These are phyloP conservation scores for Candida odintsovae DNA, from an alignment of 805 yeast species.

Conservation along the genomic window DNA sequence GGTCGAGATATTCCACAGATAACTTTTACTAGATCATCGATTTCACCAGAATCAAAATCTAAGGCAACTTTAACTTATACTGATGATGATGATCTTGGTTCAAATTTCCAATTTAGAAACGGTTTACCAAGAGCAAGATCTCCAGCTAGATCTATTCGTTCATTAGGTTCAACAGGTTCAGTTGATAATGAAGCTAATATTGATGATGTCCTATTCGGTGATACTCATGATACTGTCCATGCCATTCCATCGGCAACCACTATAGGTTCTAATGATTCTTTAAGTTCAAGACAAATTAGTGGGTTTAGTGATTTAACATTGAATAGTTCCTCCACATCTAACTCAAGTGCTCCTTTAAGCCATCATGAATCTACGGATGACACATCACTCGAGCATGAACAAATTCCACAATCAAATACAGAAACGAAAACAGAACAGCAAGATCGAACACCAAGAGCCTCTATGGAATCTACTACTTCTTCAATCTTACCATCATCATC, in stretches of 20 bases:
- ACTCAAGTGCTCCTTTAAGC: neutral
- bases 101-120: neutral
- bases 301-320: neutral
- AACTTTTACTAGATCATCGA: slow-evolving; percentile 12
- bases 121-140: neutral
- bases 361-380: neutral
- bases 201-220: neutral
- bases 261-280: neutral
- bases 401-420: neutral
- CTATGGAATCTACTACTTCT: neutral
- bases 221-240: neutral
- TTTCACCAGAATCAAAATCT: slow-evolving; percentile 6
- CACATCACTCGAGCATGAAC: neutral
- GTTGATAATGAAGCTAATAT: neutral
- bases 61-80: neutral
- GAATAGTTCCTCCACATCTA: neutral
- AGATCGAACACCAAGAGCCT: neutral
- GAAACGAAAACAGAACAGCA: neutral
- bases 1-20: slow-evolving; percentile 7
- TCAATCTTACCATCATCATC: neutral
- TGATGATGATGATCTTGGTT: neutral
- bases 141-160: neutral
- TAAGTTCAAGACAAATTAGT: neutral
- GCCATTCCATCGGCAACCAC: neutral
- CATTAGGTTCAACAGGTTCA: neutral